Evolutionary conservation across 2,329 filamentous ascomycete genomes (phyloP).

Genomic region (Onygena corvina): DNA sequence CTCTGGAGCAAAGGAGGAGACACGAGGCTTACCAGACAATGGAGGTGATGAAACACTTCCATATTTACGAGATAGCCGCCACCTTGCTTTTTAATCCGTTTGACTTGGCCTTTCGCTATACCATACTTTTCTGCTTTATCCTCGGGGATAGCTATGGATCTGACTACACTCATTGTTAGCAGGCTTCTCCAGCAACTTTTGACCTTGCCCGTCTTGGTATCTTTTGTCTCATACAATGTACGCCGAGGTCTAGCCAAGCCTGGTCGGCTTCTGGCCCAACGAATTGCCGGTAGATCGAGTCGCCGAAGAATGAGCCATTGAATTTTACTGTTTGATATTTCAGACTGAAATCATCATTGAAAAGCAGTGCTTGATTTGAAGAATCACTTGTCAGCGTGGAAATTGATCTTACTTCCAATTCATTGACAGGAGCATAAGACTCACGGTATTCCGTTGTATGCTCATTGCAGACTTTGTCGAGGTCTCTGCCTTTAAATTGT

Average conservation of each 20-base stretch:
- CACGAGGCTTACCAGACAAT: conserved; percentile 18
- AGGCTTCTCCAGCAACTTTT: background rate
- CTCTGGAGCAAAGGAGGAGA: conserved; percentile 37
- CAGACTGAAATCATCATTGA: conserved; percentile 33
- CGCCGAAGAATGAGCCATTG: conserved; percentile 46
- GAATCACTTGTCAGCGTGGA: background rate
- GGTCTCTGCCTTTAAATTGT: conserved; percentile 5
- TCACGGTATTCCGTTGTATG: conserved; percentile 13
- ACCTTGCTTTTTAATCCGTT: conserved; percentile 44
- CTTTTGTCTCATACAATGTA: conserved; percentile 35
- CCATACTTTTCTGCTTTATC: conserved; percentile 42
- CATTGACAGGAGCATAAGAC: background rate
- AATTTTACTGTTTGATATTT: conserved; percentile 36
- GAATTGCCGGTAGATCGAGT: conserved; percentile 42
- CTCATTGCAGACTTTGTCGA: conserved; percentile 10
- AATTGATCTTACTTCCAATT: background rate
- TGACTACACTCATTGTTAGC: conserved; percentile 26
- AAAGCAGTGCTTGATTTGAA: conserved; percentile 20
- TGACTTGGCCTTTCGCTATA: conserved; percentile 44
- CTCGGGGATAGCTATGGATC: conserved; percentile 39
- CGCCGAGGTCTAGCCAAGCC: conserved; percentile 44
- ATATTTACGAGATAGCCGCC: conserved; percentile 12
- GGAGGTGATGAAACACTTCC: conserved; percentile 18
- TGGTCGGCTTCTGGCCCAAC: conserved; percentile 44
- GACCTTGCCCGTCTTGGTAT: background rate